Evolutionary conservation across 495 filamentous ascomycete species (phyloP), one percentile per base, ranked within the genome.

Genomic region (Lepidopterella palustris): DNA sequence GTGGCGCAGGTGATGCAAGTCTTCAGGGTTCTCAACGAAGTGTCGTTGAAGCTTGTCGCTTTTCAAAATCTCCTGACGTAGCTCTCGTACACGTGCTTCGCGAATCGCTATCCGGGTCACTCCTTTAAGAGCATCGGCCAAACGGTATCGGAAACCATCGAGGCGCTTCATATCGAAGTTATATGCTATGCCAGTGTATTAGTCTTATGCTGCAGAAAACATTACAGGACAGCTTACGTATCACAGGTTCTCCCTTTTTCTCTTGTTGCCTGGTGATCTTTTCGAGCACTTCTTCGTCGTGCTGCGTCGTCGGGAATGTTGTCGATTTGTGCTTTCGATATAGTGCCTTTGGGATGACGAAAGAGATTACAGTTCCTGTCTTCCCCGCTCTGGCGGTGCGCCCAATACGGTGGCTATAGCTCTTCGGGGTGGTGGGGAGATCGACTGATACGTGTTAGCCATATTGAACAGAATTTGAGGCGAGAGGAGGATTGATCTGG

Each of bases 11-110:
- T 93, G 88, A 21, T 85, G 80, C 42, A 97, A 74, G 68, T 97
- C 92, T 6, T 84, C 83, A 0, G 93, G 93, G 71, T 97, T 97
- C 73, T 99, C 93, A 69, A 97, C 93, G 68, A 97, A 97, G 75
- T 96, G 90, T 58, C 93, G 80, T 73, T 92, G 92, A 56, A 98
- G 74, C 69, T 95, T 96, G 71, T 97, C 92, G 65, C 85, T 90
- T 71, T 92, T 90, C 59, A 97, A 76, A 27, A 99, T 77, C 69
- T 97, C 95, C 70, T 91, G 84, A 20, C 87, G 80, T 54, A 99
- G 80, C 70, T 99, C 93, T 39, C 85, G 82, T 1, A 87, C 86
- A 39, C 93, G 82, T 3, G 93, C 95, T 76, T 97, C 93, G 42
- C 93, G 84, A 50, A 97, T 80, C 0, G 92, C 88, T 35, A 92